Conservation (phyloP, 441 rosid species). For the Populus hybrid region DNA sequence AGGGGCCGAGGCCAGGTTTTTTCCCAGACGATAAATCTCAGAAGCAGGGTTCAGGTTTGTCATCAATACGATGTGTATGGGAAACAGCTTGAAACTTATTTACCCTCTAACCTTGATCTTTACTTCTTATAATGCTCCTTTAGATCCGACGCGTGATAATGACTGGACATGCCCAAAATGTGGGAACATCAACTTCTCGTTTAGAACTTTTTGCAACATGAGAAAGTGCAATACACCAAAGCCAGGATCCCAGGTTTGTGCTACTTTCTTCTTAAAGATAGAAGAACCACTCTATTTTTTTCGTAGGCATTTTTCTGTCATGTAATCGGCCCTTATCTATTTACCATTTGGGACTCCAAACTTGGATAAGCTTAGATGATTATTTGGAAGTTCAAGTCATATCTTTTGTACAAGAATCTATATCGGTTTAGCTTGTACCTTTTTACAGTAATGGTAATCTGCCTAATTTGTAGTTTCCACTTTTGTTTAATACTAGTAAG, state of each 20-base stretch:
- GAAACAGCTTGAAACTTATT: not conserved
- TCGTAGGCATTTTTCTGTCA: not conserved
- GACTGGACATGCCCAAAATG: conserved; percentile 98
- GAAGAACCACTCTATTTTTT: not conserved
- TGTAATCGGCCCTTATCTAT: not conserved
- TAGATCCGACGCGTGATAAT: conserved; percentile 82
- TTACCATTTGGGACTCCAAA: not conserved
- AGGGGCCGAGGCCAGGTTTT: conserved; percentile 92
- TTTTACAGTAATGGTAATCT: not conserved
- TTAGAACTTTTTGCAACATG: conserved; percentile 95
- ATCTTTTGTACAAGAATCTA: not conserved
- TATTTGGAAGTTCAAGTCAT: not conserved
- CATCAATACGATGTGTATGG: conserved; percentile 3
- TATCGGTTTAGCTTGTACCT: not conserved
- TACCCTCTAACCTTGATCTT: conserved; percentile 3
- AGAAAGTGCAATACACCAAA: conserved; percentile 95
- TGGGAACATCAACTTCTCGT: conserved; percentile 94
- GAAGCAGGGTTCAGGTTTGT: conserved; percentile 55
- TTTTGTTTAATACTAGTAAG: not conserved
- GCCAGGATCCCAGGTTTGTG: conserved; percentile 92
- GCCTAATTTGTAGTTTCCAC: not conserved
- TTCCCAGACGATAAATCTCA: conserved; percentile 72
- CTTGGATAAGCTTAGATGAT: not conserved
- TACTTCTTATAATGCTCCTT: conserved; percentile 6
- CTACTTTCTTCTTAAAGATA: conserved; percentile 9